Base-by-base conservation (phyloP, 192 early-diverging fungal genomes). In the Chytriomyces sp. region DNA sequence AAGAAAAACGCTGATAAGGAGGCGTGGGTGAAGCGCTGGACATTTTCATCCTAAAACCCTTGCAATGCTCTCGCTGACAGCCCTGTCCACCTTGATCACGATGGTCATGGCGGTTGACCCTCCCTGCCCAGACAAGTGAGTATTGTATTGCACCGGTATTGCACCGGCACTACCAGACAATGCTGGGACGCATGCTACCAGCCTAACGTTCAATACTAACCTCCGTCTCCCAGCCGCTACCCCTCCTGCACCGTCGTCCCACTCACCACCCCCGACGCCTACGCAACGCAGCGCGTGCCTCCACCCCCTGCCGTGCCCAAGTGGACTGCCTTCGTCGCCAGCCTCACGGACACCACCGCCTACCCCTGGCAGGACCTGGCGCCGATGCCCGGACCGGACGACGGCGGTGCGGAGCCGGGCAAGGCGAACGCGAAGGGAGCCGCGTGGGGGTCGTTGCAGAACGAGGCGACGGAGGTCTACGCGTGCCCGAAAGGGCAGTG, bases 391-490 rank as follows among this genome's bases (percentile, higher is more conserved):
- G 22, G 8, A 14, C 39, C 19, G 14, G 14, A 52, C 19, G 65
- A 68, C 52, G 65, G 65, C 5, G 65, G 54, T 19, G 49, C 65
- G 12, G 55, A 44, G 22, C 32, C 32, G 8, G 65, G 65, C 30
- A 34, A 34, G 2, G 10, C 65, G 10, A 68, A 68, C 39, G 65
- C 52, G 8, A 56, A 53, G n/a, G 65, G 65, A 3, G 65, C 33
- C 22, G 52, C 65, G n/a, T 68, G 65, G 65, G 65, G 65, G 52
- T 37, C 52, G 6, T 53, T 56, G 52, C 32, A 68, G n/a, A 68
- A 68, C 52, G 39, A 68, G 65, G 65, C 65, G 0, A 68, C 65
- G 7, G 65, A 68, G 36, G 65, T 68, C 1, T 68, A 33, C 39
- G 52, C 30, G 6, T 68, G 65, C 34, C 65, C 54, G 0, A 32